Evolutionary conservation across 2,329 filamentous ascomycete species (phyloP).

Genomic region (Fusarium tanahbumbuense): DNA sequence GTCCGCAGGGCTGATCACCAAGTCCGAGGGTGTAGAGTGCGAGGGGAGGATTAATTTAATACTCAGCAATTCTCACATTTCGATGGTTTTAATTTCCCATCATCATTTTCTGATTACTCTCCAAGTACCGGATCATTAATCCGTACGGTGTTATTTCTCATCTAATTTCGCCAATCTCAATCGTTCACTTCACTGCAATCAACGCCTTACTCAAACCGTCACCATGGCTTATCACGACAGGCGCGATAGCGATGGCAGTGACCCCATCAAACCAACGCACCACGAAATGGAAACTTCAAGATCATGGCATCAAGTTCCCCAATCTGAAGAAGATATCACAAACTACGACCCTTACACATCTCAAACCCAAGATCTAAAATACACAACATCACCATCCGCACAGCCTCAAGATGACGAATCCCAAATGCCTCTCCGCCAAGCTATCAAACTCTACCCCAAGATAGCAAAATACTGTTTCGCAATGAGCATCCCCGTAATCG

Average conservation of each 20-base stretch:
- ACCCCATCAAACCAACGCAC: slow-evolving; percentile 14
- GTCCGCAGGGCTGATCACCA: slow-evolving; percentile 10
- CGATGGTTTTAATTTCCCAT: too few species aligned
- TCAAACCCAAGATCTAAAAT: neutral
- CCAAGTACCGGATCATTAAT: neutral
- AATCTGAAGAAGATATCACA: slow-evolving; percentile 9
- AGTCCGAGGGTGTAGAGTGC: slow-evolving; percentile 20
- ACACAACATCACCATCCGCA: neutral
- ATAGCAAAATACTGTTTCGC: slow-evolving; percentile 44
- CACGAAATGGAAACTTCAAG: slow-evolving; percentile 25
- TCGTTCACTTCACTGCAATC: neutral
- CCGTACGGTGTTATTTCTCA: neutral
- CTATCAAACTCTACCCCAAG: slow-evolving; percentile 45
- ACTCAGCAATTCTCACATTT: neutral
- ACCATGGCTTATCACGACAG: slow-evolving; percentile 16
- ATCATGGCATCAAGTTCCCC: slow-evolving; percentile 13
- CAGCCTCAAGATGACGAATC: slow-evolving; percentile 9
- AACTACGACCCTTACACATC: slow-evolving; percentile 22
- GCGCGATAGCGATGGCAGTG: neutral
- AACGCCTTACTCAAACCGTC: neutral
- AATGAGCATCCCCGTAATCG: slow-evolving; percentile 45
- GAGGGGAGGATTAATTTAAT: neutral
- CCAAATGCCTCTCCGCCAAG: slow-evolving; percentile 43
- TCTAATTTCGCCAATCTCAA: neutral
- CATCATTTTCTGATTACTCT: too few species aligned